Evolutionary conservation across 148 eudicot species (phyloP).

Genomic region (Chenopodium quinoa): DNA sequence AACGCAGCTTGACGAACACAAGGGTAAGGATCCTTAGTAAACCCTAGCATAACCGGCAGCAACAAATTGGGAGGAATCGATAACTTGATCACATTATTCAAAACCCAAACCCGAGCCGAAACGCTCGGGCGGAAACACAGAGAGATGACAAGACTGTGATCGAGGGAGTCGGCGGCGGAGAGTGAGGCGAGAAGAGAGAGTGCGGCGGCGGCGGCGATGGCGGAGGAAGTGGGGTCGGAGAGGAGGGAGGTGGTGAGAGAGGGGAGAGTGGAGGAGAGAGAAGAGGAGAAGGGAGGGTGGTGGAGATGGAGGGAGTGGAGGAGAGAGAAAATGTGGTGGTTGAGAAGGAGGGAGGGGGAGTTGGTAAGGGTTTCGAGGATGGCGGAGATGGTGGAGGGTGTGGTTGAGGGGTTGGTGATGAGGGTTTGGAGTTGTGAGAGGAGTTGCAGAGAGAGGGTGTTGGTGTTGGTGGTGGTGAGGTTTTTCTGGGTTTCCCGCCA

Average conservation of each 20-base stretch:
- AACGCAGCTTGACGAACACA: slow-evolving; percentile 53
- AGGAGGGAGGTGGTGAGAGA: slow-evolving; percentile 30
- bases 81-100: slow-evolving; percentile 41
- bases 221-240: slow-evolving; percentile 29
- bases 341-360: slow-evolving; percentile 23
- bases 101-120: slow-evolving; percentile 44
- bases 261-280: slow-evolving; percentile 37
- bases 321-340: slow-evolving; percentile 31
- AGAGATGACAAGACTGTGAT: slow-evolving; percentile 42
- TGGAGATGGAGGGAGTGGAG: slow-evolving; percentile 30
- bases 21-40: slow-evolving; percentile 78
- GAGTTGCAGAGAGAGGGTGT: slow-evolving; percentile 24
- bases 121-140: slow-evolving; percentile 44
- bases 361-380: slow-evolving; percentile 43
- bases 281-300: slow-evolving; percentile 27
- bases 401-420: slow-evolving; percentile 51
- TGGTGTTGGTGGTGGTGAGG: slow-evolving; percentile 10
- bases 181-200: slow-evolving; percentile 50
- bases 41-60: slow-evolving; percentile 65
- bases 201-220: slow-evolving; percentile 33
- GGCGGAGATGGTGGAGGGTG: slow-evolving; percentile 46
- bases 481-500: slow-evolving; percentile 34
- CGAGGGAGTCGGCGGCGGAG: slow-evolving; percentile 32
- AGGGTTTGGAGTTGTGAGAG: slow-evolving; percentile 45
- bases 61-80: slow-evolving; percentile 48